Base-by-base conservation (phyloP, 805 yeast species). In the Teunomyces panamensis region DNA sequence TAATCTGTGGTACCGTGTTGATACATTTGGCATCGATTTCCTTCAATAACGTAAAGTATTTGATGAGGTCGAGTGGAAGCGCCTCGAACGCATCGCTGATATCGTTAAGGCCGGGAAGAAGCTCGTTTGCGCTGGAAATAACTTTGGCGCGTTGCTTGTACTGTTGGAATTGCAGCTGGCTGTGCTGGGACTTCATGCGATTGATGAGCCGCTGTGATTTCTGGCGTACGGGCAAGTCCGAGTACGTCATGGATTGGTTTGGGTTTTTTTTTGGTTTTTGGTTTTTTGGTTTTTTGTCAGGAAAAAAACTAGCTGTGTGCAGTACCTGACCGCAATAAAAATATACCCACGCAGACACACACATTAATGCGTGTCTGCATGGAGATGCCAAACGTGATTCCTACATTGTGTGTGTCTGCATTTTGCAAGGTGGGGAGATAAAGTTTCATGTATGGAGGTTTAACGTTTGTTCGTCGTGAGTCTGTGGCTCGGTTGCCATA, bases 11-110 rank as follows among this genome's bases (percentile, higher is more conserved):
- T 8, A 85, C 74, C 0, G 88, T 75, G 51, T 80, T 77, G 30
- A 86, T 86, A 64, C 96, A 89, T 64, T 92, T 92, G 50, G 98
- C 97, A 61, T 91, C 97, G 45, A 94, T 90, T 62, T 94, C 99
- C 60, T 89, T 88, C 54, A 94, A 71, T 11, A 89, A 71, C 1
- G 98, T 94, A 64, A 90, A 83, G 61, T 91, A 92, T 45, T 91
- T 80, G 43, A 90, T 80, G 35, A 89, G 74, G 55, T 89, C 97
- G 47, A 77, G 61, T 0, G 99, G 99, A 52, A 90, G 75, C 20
- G 96, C 96, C 61, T 90, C 96, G 44, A 92, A 79, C 0, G 90
- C 91, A 69, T 94, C 99, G 39, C 88, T 76, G 47, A 94, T 80
- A 64, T 94, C 99, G 68, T 91, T 92, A 46, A 94, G 73, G 1